These are phyloP conservation scores for Kokia cookei DNA, from an alignment of 441 rosid genomes.

Conservation along the genomic window DNA sequence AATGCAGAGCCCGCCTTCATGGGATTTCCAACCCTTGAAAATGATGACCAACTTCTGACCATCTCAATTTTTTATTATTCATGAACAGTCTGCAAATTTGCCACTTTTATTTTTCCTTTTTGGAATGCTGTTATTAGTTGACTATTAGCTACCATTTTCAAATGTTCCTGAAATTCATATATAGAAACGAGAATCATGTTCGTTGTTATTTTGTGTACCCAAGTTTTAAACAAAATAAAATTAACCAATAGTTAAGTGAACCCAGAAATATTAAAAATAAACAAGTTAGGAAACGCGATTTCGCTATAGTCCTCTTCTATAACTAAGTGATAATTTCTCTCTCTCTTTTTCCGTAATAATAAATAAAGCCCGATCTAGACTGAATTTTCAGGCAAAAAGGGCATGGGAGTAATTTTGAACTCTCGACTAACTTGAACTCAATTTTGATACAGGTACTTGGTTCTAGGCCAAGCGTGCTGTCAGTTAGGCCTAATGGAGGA, in stretches of 20 bases:
- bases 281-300: neutral
- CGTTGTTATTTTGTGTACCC: neutral
- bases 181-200: neutral
- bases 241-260: neutral
- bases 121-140: neutral
- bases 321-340: too few species aligned
- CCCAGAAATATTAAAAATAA: neutral
- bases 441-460: constrained; percentile 52
- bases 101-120: neutral
- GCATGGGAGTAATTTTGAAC: neutral
- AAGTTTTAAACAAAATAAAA: neutral
- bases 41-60: too few species aligned
- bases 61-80: too few species aligned
- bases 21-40: neutral
- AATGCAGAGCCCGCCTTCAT: neutral
- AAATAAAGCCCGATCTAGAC: too few species aligned
- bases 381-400: neutral
- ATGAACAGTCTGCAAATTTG: too few species aligned
- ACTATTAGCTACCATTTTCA: neutral
- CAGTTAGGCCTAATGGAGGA: constrained; percentile 94
- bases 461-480: constrained; percentile 90
- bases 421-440: neutral
- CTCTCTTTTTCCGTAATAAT: too few species aligned
- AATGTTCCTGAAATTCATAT: neutral
- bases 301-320: too few species aligned